A percentile compares a stretch with the other conserved stretches of the same genome.
These are phyloP conservation scores for Ascodesmis nigricans DNA, from an alignment of 495 filamentous ascomycete species.

Conservation along the genomic window DNA sequence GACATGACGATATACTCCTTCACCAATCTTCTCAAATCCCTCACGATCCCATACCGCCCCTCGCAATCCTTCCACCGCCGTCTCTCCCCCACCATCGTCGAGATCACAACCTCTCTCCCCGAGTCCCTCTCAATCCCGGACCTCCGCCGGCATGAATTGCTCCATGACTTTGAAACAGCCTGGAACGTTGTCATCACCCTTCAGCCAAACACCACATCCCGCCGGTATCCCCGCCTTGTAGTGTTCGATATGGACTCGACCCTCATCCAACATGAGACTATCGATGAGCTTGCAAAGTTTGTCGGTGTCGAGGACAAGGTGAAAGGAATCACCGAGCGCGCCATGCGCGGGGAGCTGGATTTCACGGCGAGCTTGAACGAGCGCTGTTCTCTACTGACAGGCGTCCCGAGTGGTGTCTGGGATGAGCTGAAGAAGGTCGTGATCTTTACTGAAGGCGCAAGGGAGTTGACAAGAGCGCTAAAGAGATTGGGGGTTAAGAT, in stretches of 20 bases:
- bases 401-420: constrained; percentile 58
- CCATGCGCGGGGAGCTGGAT: constrained; percentile 94
- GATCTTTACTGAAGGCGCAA: constrained; percentile 61
- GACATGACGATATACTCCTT: constrained; percentile 47
- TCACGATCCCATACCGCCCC: constrained; percentile 23
- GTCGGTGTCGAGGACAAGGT: constrained; percentile 31
- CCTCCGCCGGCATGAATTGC: constrained; percentile 52
- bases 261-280: constrained; percentile 85
- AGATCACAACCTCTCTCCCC: constrained; percentile 44
- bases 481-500: constrained; percentile 60
- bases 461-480: constrained; percentile 45
- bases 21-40: constrained; percentile 48
- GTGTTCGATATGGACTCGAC: constrained; percentile 98
- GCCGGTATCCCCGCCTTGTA: constrained; percentile 54
- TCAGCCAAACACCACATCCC: constrained; percentile 47
- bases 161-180: constrained; percentile 63
- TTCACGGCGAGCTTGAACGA: constrained; percentile 62
- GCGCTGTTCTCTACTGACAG: constrained; percentile 58
- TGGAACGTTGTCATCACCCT: constrained; percentile 72
- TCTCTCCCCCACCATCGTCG: constrained; percentile 47
- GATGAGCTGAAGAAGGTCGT: constrained; percentile 50
- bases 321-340: constrained; percentile 62
- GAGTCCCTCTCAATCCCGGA: constrained; percentile 45
- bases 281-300: constrained; percentile 63
- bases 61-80: constrained; percentile 39